phyloP scores from a whole-genome alignment of 331 rosid genomes.

The Spiraea crenata region DNA sequence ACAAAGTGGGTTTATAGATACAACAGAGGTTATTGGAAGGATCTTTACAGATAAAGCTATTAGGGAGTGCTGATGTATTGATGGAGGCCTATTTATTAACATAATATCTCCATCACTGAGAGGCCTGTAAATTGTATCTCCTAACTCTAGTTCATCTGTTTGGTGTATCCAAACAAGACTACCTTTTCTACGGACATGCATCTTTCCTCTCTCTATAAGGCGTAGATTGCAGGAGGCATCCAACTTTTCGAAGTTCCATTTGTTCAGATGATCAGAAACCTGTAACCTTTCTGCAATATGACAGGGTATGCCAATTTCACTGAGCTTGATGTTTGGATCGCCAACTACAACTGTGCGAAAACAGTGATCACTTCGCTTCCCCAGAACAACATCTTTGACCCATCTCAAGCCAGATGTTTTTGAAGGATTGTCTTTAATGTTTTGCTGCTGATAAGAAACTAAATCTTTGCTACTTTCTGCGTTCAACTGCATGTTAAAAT shows the following conservation, averaged over 20 bases:
- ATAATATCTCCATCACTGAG: conserved; percentile 70
- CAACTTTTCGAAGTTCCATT: conserved; percentile 57
- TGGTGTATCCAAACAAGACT: conserved; percentile 36
- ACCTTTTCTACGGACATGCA: conserved; percentile 54
- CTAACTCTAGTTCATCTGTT: conserved; percentile 52
- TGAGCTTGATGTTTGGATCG: conserved; percentile 74
- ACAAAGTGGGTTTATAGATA: conserved; percentile 79
- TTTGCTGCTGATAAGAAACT: conserved; percentile 49
- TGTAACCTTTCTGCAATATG: conserved; percentile 78
- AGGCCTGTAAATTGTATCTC: conserved; percentile 75
- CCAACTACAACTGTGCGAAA: conserved; percentile 87
- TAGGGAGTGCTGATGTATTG: conserved; percentile 91
- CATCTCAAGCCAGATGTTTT: conserved; percentile 88
- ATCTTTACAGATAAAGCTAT: conserved; percentile 65
- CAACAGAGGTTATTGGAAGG: conserved; percentile 65
- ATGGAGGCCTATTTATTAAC: conserved; percentile 93
- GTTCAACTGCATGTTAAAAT: conserved; percentile 61
- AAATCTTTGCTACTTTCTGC: conserved; percentile 53
- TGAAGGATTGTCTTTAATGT: conserved; percentile 58
- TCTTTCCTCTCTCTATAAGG: conserved; percentile 61
- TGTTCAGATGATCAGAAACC: conserved; percentile 64
- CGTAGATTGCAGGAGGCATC: conserved; percentile 51
- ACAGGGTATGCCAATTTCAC: conserved; percentile 80
- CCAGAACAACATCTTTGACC: conserved; percentile 93
- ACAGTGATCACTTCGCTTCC: conserved; percentile 81